Base-by-base conservation (phyloP, 306 rosid species). In the Glycine soja region DNA sequence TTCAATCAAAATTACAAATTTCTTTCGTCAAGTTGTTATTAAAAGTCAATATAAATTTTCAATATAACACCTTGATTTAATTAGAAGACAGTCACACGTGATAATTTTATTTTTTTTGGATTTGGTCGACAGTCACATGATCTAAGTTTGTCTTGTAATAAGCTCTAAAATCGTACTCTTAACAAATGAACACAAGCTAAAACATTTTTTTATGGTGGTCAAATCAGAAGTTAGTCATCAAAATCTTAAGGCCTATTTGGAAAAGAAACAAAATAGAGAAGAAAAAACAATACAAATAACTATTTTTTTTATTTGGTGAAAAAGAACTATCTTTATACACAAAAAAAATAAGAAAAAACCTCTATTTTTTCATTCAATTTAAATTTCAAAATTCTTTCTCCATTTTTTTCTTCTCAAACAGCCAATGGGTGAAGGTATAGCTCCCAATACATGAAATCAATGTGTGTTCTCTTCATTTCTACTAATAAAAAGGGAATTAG, bases 381-480 rank as follows among this genome's bases (percentile, higher is more conserved):
- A 12, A 51, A 13, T 51, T 51, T 13, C 7, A 10, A 46, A 2
- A 34, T 15, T 16, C 16, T 8, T 16, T 56, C 16, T 19, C 24
- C 24, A 19, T 19, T 19, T 19, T 36, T 38, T 38, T 3, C 6
- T 24, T 10, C 3, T 59, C 34, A 10, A 4, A 24, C 32, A 1
- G 10, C 32, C 11, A 56, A 16, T 5, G 62, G 30, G 32, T 56
- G 10, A 19, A 24, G n/a, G 7, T 16, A 13, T 56, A 62, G 5
- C 47, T 12, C 4, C 24, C 18, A 64, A 7, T 64, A 38, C 48
- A 12, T 38, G 24, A 38, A 38, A 7, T 7, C 30, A 65, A 7
- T 65, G 48, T 64, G 48, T 64, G 5, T 64, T 34, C 5, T 36
- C 46, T 64, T 13, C 70, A 64, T 64, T 64, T 64, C 70, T 64